Base-by-base conservation (phyloP, 495 filamentous ascomycete species). In the Penicillium pulvis region DNA sequence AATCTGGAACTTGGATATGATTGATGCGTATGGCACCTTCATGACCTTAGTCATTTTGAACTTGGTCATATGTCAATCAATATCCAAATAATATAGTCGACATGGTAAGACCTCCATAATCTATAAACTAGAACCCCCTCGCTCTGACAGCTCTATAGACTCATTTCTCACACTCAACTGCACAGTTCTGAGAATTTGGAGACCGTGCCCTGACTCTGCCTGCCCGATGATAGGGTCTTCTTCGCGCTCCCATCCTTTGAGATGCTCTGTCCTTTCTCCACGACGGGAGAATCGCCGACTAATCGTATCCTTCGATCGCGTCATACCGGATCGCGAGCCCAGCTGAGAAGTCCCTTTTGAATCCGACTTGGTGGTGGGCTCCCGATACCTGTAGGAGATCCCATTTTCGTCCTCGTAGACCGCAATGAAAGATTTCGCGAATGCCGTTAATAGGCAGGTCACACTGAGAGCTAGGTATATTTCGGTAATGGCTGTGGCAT, bases 371-470 rank as follows among this genome's bases (percentile, higher is more conserved):
- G 48, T 35, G 2, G 48, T 9, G 55, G 44, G 6, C 60, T 49
- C 17, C 65, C 61, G 16, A 36, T 44, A 44, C 0, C 61, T 72
- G 24, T 72, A 72, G 8, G 70, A 63, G 2, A 72, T 43, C 4
- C 75, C 76, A 12, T 67, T 49, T 5, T 71, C 61, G 17, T 70
- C 62, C 33, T 68, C 67, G 42, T 68, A 72, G n/a, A 75, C 74
- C 2, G 71, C 69, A 36, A 79, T 66, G 55, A 80, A 78, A 1
- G 73, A 69, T 45, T 74, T 76, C 7, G 81, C 46, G 2, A 70
- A 69, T 6, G 71, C 66, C 19, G 62, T 59, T 6, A 65, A 55
- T n/a, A 70, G 61, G 16, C 66, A 56, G 36, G 65, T 30, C 0
- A 71, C 56, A 47, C 66, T 67, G 20, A 68, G 52, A 1, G 60